phyloP scores from a whole-genome alignment of 345 rosid genomes.

The Viola odorata region DNA sequence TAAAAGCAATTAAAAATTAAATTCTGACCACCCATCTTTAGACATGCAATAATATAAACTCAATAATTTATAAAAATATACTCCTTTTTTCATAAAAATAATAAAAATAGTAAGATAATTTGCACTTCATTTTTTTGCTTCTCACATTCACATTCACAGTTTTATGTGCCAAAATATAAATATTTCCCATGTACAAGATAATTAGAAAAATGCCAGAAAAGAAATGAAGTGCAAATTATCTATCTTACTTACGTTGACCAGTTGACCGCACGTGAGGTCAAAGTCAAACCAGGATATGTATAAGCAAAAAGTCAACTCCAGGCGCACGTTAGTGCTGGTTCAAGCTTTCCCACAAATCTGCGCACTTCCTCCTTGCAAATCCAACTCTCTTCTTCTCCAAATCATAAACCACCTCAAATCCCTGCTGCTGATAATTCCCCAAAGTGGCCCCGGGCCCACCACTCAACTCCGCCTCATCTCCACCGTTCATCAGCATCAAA shows the following conservation, averaged over 20 bases:
- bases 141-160: slow-evolving; percentile 7
- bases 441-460: slow-evolving; percentile 80
- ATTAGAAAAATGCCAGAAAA: slow-evolving; percentile 5
- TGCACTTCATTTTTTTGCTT: slow-evolving; percentile 28
- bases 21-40: not conserved
- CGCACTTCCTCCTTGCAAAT: slow-evolving; percentile 76
- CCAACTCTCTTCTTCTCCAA: slow-evolving; percentile 68
- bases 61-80: not conserved
- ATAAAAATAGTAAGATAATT: no score
- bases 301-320: slow-evolving; percentile 7
- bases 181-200: slow-evolving; percentile 12
- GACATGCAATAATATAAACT: no score
- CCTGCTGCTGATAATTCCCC: slow-evolving; percentile 94
- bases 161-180: not conserved
- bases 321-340: slow-evolving; percentile 35
- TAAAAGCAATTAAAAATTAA: no score
- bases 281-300: not conserved
- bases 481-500: slow-evolving; percentile 89
- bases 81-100: not conserved
- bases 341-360: slow-evolving; percentile 72
- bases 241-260: not conserved
- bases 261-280: not conserved
- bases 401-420: slow-evolving; percentile 90
- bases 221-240: slow-evolving; percentile 15
- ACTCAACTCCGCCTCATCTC: slow-evolving; percentile 60